Evolutionary conservation across 1,284 basidiomycete genomes (phyloP).

Genomic region (Athelia sp.): DNA sequence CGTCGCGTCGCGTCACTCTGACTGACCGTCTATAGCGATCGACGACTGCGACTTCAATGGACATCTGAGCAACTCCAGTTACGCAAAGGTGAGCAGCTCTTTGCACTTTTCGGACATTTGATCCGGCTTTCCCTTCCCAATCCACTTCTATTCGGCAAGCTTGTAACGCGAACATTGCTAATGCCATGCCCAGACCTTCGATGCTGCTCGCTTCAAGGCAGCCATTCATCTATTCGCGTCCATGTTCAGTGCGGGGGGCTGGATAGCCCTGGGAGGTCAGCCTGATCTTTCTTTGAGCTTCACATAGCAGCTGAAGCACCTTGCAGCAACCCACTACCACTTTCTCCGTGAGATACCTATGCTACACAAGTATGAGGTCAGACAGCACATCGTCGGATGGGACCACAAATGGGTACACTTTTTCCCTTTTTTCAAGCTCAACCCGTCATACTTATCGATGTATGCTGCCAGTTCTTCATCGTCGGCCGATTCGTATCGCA

Average conservation of each 20-base stretch:
- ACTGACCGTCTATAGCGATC: constrained; percentile 33
- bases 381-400: constrained; percentile 66
- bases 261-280: constrained; percentile 68
- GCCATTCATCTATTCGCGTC: constrained; percentile 53
- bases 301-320: neutral
- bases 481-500: constrained; percentile 26
- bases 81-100: constrained; percentile 54
- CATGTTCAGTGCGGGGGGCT: constrained; percentile 60
- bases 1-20: constrained; percentile 1
- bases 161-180: too few relatives aligned
- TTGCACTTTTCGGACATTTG: too few relatives aligned
- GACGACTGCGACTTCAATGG: constrained; percentile 70
- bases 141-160: too few relatives aligned
- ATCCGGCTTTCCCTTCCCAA: too few relatives aligned
- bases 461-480: constrained; percentile 19
- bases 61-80: constrained; percentile 75
- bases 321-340: constrained; percentile 62
- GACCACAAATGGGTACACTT: constrained; percentile 87
- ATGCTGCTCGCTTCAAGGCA: constrained; percentile 42
- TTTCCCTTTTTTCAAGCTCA: constrained; percentile 6
- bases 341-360: constrained; percentile 81
- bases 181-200: constrained; percentile 23
- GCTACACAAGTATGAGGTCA: constrained; percentile 63
- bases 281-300: neutral
- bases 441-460: neutral